Evolutionary conservation across 805 yeast species (phyloP).

Genomic region (Metschnikowia cubensis): DNA sequence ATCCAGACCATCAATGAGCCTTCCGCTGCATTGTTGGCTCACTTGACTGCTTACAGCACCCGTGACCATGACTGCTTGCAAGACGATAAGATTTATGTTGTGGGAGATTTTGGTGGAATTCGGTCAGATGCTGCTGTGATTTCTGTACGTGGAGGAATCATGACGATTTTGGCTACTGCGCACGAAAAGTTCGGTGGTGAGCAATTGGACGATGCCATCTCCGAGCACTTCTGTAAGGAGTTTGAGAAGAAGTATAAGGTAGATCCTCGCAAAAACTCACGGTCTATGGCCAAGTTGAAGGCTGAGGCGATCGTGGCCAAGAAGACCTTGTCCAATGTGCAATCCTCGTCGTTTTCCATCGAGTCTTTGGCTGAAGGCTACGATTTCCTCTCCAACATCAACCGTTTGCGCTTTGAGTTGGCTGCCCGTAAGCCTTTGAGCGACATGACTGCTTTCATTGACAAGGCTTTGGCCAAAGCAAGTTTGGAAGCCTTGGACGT

Average conservation of each 20-base stretch:
- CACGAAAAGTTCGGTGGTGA: conserved; percentile 89
- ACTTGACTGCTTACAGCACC: conserved; percentile 42
- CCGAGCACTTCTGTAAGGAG: conserved; percentile 86
- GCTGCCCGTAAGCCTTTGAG: conserved; percentile 74
- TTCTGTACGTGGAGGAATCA: conserved; percentile 89
- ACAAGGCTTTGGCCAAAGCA: conserved; percentile 73
- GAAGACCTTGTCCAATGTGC: conserved; percentile 88
- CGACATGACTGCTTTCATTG: conserved; percentile 74
- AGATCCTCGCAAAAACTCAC: conserved; percentile 74
- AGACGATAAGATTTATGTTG: conserved; percentile 77
- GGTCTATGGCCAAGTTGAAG: conserved; percentile 84
- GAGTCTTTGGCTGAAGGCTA: conserved; percentile 92
- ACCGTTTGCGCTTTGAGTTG: conserved; percentile 90
- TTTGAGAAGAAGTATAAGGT: conserved; percentile 83
- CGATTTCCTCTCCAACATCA: conserved; percentile 89
- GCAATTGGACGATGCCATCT: conserved; percentile 71
- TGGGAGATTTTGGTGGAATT: conserved; percentile 95
- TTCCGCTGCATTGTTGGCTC: conserved; percentile 84
- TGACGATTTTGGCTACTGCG: conserved; percentile 81
- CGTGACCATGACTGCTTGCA: conserved; percentile 39
- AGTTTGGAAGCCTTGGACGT: conserved; percentile 79
- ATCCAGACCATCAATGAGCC: conserved; percentile 91
- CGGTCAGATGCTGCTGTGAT: conserved; percentile 94
- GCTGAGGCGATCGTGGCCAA: conserved; percentile 80
- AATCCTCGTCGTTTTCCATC: conserved; percentile 84